Evolutionary conservation across 192 early-diverging fungal genomes (phyloP).

Genomic region (Coemansia sp.): DNA sequence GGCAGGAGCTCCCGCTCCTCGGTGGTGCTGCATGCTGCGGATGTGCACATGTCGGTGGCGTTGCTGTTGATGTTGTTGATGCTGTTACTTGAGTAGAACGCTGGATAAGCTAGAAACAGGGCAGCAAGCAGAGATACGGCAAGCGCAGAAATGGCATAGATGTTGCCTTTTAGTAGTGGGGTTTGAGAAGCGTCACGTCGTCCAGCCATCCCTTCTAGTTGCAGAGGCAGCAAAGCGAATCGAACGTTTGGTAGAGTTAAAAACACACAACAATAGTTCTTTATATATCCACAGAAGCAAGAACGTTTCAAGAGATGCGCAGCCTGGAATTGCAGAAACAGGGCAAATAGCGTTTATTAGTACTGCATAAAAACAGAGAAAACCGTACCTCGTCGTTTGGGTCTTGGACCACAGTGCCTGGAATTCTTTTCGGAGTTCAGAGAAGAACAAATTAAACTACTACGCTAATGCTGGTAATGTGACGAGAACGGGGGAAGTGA

Average conservation of each 20-base stretch:
- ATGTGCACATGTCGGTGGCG: constrained; percentile 27
- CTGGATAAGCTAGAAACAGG: constrained; percentile 23
- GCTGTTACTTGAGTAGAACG: constrained; percentile 1
- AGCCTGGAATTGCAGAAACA: no score
- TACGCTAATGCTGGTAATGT: no score
- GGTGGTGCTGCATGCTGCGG: constrained; percentile 17
- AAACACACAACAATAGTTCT: background rate
- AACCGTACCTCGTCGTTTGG: no score
- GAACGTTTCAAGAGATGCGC: no score
- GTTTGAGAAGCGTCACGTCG: background rate
- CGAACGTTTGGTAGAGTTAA: background rate
- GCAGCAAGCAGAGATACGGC: constrained; percentile 15
- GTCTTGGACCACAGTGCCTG: no score
- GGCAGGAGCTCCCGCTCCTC: constrained; percentile 78
- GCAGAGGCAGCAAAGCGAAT: background rate
- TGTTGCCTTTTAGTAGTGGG: constrained; percentile 2
- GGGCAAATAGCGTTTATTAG: no score
- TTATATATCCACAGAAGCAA: no score
- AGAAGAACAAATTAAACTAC: no score
- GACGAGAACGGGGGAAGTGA: no score
- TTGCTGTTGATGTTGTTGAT: background rate
- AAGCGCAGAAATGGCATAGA: constrained; percentile 1
- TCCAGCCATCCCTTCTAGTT: background rate
- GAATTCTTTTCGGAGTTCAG: no score
- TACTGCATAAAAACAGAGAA: no score